Percentiles rank a stretch among this genome's conserved stretches.
Evolutionary conservation across 2,329 filamentous ascomycete species (phyloP).

Genomic region (Ceratocystis cacaofunesta): DNA sequence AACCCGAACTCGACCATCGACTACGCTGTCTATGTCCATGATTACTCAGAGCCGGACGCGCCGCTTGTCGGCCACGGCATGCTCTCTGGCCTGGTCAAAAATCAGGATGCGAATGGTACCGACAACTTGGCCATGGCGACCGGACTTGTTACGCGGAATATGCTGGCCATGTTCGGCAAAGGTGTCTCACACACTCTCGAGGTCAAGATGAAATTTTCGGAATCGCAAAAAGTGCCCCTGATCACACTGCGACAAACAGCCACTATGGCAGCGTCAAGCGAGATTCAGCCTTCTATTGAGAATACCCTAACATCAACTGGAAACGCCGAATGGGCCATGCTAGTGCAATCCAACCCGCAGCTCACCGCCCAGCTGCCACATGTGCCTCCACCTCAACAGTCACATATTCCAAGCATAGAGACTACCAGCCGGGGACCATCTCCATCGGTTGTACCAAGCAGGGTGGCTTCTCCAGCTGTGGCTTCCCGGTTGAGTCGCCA

Average conservation of each 20-base stretch:
- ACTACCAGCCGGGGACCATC: constrained; percentile 4
- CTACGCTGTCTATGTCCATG: constrained; percentile 93
- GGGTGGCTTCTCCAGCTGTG: constrained; percentile 3
- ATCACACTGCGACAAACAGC: background rate
- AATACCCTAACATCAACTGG: constrained; percentile 40
- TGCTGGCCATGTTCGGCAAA: constrained; percentile 69
- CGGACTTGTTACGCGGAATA: constrained; percentile 75
- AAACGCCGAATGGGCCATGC: constrained; percentile 61
- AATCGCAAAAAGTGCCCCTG: constrained; percentile 44
- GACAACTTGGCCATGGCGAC: constrained; percentile 55
- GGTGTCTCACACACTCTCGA: constrained; percentile 79
- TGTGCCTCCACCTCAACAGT: background rate
- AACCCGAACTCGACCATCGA: constrained; percentile 52
- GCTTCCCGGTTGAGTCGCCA: background rate
- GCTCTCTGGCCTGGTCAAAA: constrained; percentile 63
- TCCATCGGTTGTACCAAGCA: background rate
- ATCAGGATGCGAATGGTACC: constrained; percentile 27
- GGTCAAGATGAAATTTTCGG: constrained; percentile 76
- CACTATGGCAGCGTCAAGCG: background rate
- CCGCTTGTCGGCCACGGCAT: constrained; percentile 92
- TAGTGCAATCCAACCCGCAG: constrained; percentile 56
- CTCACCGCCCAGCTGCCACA: constrained; percentile 21
- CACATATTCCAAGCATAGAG: constrained; percentile 7
- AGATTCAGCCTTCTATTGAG: constrained; percentile 20
- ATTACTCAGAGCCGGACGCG: constrained; percentile 88